Percentiles rank a stretch among this genome's conserved stretches.
phyloP scores from a whole-genome alignment of 192 early-diverging fungal species.

The Coemansia sp. region DNA sequence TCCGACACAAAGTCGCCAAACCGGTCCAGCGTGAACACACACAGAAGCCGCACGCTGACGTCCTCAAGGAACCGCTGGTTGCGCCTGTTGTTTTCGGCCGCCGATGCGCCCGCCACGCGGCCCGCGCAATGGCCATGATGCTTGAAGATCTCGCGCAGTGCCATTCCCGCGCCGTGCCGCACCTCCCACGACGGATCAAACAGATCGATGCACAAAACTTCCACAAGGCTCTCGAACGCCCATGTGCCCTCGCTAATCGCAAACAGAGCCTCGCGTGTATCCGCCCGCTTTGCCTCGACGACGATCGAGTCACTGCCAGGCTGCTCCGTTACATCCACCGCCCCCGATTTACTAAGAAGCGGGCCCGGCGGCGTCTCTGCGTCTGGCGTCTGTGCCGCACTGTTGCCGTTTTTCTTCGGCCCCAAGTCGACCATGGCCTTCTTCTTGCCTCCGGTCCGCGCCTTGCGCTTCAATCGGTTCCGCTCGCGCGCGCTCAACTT shows the following conservation, averaged over 20 bases:
- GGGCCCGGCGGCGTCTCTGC: not conserved
- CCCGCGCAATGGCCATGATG: slow-evolving; percentile 84
- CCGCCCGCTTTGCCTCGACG: slow-evolving; percentile 64
- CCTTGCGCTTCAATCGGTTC: slow-evolving; percentile 86
- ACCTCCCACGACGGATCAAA: slow-evolving; percentile 86
- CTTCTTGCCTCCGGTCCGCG: slow-evolving; percentile 80
- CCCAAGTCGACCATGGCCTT: slow-evolving; percentile 18
- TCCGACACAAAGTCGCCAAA: slow-evolving; percentile 98
- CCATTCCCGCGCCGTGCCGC: slow-evolving; percentile 95
- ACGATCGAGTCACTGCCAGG: slow-evolving; percentile 63
- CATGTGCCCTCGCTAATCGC: slow-evolving; percentile 62
- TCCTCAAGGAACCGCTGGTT: slow-evolving; percentile 89
- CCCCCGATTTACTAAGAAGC: slow-evolving; percentile 2
- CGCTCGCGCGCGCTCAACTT: slow-evolving; percentile 89
- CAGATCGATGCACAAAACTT: slow-evolving; percentile 71
- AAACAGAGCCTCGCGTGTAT: slow-evolving; percentile 48
- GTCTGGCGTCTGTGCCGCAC: not conserved
- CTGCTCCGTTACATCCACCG: slow-evolving; percentile 48
- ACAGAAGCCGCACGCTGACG: slow-evolving; percentile 83
- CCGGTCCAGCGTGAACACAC: slow-evolving; percentile 92
- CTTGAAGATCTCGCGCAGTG: slow-evolving; percentile 86
- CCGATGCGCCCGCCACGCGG: slow-evolving; percentile 58
- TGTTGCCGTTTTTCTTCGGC: slow-evolving; percentile 14
- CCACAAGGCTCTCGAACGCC: slow-evolving; percentile 72
- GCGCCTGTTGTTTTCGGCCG: slow-evolving; percentile 61